These are phyloP conservation scores for Leccinum ambiguum DNA, from an alignment of 1,284 basidiomycete genomes.

Conservation along the genomic window DNA sequence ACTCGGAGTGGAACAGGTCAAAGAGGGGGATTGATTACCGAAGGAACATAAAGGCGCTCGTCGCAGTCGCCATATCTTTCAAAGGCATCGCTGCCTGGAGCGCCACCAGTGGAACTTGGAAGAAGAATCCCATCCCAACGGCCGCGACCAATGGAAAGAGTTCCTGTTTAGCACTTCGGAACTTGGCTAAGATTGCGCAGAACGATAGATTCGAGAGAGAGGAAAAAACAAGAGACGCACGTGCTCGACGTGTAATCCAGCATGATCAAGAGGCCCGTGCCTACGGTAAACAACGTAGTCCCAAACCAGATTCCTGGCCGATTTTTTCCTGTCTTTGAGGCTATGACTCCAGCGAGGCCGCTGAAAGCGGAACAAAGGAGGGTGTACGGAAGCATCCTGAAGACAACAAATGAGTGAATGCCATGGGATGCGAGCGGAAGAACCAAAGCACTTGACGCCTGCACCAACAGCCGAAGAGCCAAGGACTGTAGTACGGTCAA, in stretches of 20 bases:
- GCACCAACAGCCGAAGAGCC: constrained; percentile 16
- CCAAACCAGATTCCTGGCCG: constrained; percentile 60
- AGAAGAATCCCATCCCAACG: constrained; percentile 61
- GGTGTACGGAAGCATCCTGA: constrained; percentile 76
- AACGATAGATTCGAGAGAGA: neutral
- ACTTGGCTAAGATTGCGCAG: neutral
- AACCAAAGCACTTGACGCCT: constrained; percentile 15
- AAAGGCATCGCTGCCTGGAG: constrained; percentile 81
- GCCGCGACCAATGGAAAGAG: constrained; percentile 61
- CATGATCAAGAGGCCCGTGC: constrained; percentile 63
- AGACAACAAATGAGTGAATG: neutral
- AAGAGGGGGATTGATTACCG: constrained; percentile 10
- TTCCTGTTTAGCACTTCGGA: constrained; percentile 54
- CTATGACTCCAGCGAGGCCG: constrained; percentile 56
- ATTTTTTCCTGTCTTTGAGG: constrained; percentile 60
- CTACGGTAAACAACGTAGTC: constrained; percentile 56
- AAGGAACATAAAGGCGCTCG: constrained; percentile 72
- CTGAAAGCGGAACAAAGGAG: constrained; percentile 59
- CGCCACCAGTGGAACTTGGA: constrained; percentile 69
- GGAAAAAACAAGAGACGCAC: constrained; percentile 34
- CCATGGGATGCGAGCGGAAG: neutral
- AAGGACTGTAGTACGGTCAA: constrained; percentile 11
- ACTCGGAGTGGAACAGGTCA: neutral
- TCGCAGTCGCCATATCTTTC: constrained; percentile 79
- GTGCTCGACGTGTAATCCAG: constrained; percentile 42